Evolutionary conservation across 2,329 filamentous ascomycete species (phyloP).

Genomic region (Nigrospora sphaerica): DNA sequence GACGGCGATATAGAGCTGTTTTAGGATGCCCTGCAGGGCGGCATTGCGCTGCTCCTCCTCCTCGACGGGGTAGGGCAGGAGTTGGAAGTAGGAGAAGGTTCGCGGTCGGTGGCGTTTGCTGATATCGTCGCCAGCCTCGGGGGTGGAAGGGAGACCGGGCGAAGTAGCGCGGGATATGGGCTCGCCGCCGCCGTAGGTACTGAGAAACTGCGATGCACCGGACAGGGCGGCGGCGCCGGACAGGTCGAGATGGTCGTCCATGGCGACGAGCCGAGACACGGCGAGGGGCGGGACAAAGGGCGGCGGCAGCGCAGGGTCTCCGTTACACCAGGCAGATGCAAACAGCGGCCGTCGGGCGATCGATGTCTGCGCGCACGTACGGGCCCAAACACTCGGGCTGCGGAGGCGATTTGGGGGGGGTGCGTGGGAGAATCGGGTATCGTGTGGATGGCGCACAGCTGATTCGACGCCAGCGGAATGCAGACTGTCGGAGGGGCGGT

Average conservation of each 20-base stretch:
- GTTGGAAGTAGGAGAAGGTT: slow-evolving; percentile 87
- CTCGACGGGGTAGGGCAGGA: slow-evolving; percentile 85
- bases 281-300: neutral
- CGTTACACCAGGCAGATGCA: no score
- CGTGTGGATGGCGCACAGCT: no score
- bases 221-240: slow-evolving; percentile 28
- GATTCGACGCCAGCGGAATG: no score
- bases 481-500: no score
- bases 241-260: slow-evolving; percentile 30
- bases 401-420: no score
- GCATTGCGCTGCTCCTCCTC: slow-evolving; percentile 68
- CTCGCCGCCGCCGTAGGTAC: slow-evolving; percentile 42
- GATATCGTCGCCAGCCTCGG: slow-evolving; percentile 36
- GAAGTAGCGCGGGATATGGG: slow-evolving; percentile 82
- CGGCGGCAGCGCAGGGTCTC: no score
- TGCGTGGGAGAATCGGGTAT: no score
- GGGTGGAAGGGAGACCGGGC: slow-evolving; percentile 56
- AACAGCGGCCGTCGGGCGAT: no score
- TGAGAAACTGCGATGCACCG: slow-evolving; percentile 28
- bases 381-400: no score
- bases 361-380: no score
- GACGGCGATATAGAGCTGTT: slow-evolving; percentile 86
- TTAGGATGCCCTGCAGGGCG: slow-evolving; percentile 80
- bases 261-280: slow-evolving; percentile 9
- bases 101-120: slow-evolving; percentile 70